Evolutionary conservation across 345 rosid genomes (phyloP), one percentile per base, ranked within the genome.

Genomic region (Gossypium australe): DNA sequence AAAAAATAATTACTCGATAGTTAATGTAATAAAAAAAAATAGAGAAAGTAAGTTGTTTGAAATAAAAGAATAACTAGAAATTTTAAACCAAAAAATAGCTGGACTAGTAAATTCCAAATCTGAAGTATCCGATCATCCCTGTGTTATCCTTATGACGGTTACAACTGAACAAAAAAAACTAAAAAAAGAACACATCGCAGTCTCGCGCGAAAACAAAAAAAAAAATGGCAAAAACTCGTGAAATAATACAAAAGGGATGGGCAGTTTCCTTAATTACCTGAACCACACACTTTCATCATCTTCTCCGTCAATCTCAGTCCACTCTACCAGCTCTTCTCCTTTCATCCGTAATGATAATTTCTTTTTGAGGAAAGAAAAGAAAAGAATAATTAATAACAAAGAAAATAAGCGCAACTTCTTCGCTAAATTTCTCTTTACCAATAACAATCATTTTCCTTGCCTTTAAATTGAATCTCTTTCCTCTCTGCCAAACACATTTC

Each of bases 201-300:
- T 20, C 64, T 11, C 52, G 13, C 11, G 38, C 4, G 2, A 24
- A 24, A 10, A 52, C 7, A 34, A 20, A 34, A 34, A 34, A 34
- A 34, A 4, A 5, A 34, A 5, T 85, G 96, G 90, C 86, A 83
- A 62, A 3, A 7, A 34, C 0, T 11, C 71, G 94, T 90, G 82
- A 87, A 72, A 73, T 70, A 70, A 47, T 2, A 2, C 0, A 11
- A 66, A 11, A 52, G 20, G 38, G 1, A 51, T 71, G 86, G 96
- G 76, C 41, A 69, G 79, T 16, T n/a, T 17, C 3, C n/a, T 8
- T 77, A 67, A 53, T 81, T 0, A 55, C 56, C 25, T 61, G 43
- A 82, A 78, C 83, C 85, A 78, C 59, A 79, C 53, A 55, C 67
- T 47, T 47, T 60, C 76, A 52, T 80, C 84, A 67, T 85, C 88